These are phyloP conservation scores for Elasticomyces elasticus DNA, from an alignment of 495 filamentous ascomycete species.

Conservation along the genomic window DNA sequence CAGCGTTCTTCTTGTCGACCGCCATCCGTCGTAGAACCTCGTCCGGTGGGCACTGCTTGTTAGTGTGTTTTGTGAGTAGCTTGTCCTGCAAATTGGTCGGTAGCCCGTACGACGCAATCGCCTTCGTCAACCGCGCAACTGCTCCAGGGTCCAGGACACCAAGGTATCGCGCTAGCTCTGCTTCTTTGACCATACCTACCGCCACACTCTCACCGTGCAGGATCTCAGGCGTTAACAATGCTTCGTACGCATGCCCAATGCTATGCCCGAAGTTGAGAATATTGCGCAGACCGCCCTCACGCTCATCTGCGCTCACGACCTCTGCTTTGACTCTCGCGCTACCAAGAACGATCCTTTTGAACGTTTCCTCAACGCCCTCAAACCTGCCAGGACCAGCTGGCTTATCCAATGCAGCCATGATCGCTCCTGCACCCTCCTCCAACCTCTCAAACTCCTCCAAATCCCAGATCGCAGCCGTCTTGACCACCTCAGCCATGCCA, in stretches of 20 bases:
- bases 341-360: conserved; percentile 80
- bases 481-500: conserved; percentile 84
- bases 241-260: conserved; percentile 94
- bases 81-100: conserved; percentile 80
- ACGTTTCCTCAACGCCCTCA: conserved; percentile 37
- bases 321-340: conserved; percentile 84
- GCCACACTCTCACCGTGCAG: conserved; percentile 93
- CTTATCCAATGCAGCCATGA: conserved; percentile 52
- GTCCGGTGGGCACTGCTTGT: conserved; percentile 86
- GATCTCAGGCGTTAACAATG: conserved; percentile 88
- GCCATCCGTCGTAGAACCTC: conserved; percentile 84
- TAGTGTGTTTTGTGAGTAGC: conserved; percentile 72
- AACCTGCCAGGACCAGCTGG: conserved; percentile 42
- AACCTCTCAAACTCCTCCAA: conserved; percentile 76
- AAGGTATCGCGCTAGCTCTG: conserved; percentile 81
- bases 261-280: conserved; percentile 97
- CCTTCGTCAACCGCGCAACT: conserved; percentile 82
- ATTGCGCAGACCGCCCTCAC: conserved; percentile 88
- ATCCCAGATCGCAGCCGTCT: conserved; percentile 92
- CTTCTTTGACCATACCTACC: conserved; percentile 97
- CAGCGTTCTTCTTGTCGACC: conserved; percentile 97
- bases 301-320: conserved; percentile 87
- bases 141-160: conserved; percentile 80
- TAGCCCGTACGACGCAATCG: conserved; percentile 83
- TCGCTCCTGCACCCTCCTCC: conserved; percentile 65